phyloP scores from a whole-genome alignment of 2,329 filamentous ascomycete species.

The Aspergillus floridensis region DNA sequence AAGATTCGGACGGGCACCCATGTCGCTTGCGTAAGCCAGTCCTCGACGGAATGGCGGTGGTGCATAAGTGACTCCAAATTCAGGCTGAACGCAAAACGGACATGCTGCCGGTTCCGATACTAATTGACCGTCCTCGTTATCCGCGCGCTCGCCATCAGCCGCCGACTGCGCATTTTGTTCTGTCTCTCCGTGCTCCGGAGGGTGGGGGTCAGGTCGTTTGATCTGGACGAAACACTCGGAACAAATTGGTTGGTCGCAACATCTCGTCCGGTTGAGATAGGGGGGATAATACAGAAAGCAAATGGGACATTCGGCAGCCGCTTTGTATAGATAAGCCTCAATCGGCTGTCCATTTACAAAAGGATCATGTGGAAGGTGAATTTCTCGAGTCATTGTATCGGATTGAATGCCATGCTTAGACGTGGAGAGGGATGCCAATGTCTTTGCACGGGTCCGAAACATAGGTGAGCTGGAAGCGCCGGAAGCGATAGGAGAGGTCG shows the following conservation, averaged over 20 bases:
- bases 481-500: constrained; percentile 54
- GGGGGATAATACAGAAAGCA: constrained; percentile 96
- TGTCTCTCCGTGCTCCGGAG: constrained; percentile 68
- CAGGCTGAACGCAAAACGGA: constrained; percentile 90
- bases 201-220: constrained; percentile 86
- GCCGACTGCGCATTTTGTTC: constrained; percentile 40
- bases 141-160: constrained; percentile 34
- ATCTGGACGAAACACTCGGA: constrained; percentile 99
- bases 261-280: constrained; percentile 89
- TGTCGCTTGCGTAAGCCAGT: constrained; percentile 63
- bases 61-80: constrained; percentile 95
- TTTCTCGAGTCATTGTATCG: constrained; percentile 73
- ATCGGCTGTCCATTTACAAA: constrained; percentile 92
- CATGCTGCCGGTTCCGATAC: constrained; percentile 90
- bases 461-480: constrained; percentile 53
- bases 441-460: constrained; percentile 83
- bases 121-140: constrained; percentile 57
- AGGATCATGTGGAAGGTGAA: constrained; percentile 75
- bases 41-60: constrained; percentile 85
- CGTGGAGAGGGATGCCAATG: constrained; percentile 76
- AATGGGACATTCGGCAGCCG: constrained; percentile 86
- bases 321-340: constrained; percentile 91
- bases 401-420: constrained; percentile 69
- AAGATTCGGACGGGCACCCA: constrained; percentile 49
- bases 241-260: constrained; percentile 94